Conservation (phyloP, 208 protist genomes). For the Leishmania gerbilli region DNA sequence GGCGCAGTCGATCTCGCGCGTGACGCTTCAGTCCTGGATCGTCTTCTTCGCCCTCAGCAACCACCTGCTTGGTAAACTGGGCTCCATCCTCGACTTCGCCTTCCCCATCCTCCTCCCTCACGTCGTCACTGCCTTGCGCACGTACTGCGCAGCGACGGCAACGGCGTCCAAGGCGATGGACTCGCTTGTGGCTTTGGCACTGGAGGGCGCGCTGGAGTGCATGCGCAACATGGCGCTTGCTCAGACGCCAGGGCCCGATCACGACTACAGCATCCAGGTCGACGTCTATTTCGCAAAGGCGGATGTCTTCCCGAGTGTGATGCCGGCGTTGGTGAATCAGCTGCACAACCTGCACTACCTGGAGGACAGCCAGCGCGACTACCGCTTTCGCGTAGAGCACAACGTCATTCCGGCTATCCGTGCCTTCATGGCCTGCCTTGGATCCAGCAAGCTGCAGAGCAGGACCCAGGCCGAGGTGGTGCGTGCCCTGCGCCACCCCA, state of each 20-base stretch:
- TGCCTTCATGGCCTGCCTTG: constrained; percentile 75
- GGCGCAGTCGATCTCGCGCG: constrained; percentile 43
- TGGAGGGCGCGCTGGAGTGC: constrained; percentile 74
- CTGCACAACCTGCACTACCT: constrained; percentile 76
- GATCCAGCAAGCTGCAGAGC: constrained; percentile 78
- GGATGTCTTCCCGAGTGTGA: constrained; percentile 83
- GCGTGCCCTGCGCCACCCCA: constrained; percentile 74
- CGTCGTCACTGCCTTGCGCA: constrained; percentile 60
- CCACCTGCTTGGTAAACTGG: constrained; percentile 75
- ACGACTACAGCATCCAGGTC: constrained; percentile 75
- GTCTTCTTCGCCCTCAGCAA: constrained; percentile 84
- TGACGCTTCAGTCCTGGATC: constrained; percentile 70
- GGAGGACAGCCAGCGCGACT: constrained; percentile 62
- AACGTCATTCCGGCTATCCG: constrained; percentile 76
- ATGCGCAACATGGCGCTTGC: constrained; percentile 72
- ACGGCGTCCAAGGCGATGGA: constrained; percentile 31
- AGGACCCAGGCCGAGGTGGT: constrained; percentile 86
- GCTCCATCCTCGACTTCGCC: constrained; percentile 80
- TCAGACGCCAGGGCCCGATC: constrained; percentile 72
- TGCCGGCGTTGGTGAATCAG: constrained; percentile 84
- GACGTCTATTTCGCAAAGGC: constrained; percentile 73
- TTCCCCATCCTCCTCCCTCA: constrained; percentile 68
- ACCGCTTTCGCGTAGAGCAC: constrained; percentile 71
- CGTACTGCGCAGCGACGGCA: constrained; percentile 52
- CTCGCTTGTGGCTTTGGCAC: constrained; percentile 57